Percentiles rank a stretch among this genome's conserved stretches.
phyloP scores from a whole-genome alignment of 225 moss, liverwort and hornwort genomes.

The Sphagnum tenellum region DNA sequence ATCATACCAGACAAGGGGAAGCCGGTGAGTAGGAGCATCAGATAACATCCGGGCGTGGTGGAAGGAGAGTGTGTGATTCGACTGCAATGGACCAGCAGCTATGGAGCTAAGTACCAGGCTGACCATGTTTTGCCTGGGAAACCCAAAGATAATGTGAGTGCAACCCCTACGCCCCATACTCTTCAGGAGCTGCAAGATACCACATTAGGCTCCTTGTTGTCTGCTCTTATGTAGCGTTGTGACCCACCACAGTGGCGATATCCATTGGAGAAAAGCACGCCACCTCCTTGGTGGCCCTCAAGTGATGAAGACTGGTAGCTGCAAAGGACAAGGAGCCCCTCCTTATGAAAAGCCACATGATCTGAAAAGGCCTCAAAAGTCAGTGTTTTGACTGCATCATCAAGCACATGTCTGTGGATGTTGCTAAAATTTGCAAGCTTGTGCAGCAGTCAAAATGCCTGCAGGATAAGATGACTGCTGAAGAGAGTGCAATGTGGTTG shows the following conservation, averaged over 20 bases:
- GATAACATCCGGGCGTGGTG: slow-evolving; percentile 99
- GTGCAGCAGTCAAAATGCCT: slow-evolving; percentile 93
- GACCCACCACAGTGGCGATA: slow-evolving; percentile 93
- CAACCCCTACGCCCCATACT: slow-evolving; percentile 78
- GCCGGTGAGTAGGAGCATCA: slow-evolving; percentile 85
- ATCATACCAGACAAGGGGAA: slow-evolving; percentile 98
- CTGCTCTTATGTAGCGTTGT: slow-evolving; percentile 97
- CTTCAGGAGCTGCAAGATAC: slow-evolving; percentile 96
- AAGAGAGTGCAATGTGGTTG: slow-evolving; percentile 96
- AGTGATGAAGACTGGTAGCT: slow-evolving; percentile 98
- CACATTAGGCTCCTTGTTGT: slow-evolving; percentile 77
- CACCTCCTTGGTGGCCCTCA: slow-evolving; percentile 96
- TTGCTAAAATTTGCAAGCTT: slow-evolving; percentile 86
- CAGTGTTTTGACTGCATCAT: slow-evolving; percentile 92
- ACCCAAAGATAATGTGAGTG: slow-evolving; percentile 61
- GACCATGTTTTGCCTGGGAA: slow-evolving; percentile 75
- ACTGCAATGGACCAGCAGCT: slow-evolving; percentile 91
- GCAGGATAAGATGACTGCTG: slow-evolving; percentile 99
- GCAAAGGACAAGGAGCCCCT: slow-evolving; percentile 75
- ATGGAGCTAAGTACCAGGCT: slow-evolving; percentile 86
- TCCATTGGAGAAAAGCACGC: slow-evolving; percentile 75
- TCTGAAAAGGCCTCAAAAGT: slow-evolving; percentile 98
- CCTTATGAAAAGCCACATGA: slow-evolving; percentile 98
- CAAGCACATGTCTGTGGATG: slow-evolving; percentile 91
- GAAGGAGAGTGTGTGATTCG: slow-evolving; percentile 98